Evolutionary conservation across 768 basidiomycete species (phyloP).

Genomic region (Pisolithus sp.): DNA sequence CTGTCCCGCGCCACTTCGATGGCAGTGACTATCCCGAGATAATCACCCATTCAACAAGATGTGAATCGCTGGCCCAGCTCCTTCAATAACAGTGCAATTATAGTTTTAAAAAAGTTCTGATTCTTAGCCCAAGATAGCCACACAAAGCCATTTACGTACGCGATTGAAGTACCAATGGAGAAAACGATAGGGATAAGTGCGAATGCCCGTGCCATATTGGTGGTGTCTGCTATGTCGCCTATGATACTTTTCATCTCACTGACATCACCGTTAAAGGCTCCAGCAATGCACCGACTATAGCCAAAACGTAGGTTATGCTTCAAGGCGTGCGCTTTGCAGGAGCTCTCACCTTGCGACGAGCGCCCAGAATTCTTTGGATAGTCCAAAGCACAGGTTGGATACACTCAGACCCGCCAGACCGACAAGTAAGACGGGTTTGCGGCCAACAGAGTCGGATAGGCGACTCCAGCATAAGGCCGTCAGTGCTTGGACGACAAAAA

Average conservation of each 20-base stretch:
- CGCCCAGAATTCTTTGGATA: slow-evolving; percentile 65
- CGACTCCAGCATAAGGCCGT: slow-evolving; percentile 75
- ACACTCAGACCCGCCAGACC: too few species aligned
- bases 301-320: slow-evolving; percentile 2
- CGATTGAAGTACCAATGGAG: slow-evolving; percentile 24
- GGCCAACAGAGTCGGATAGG: slow-evolving; percentile 63
- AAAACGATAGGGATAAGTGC: slow-evolving; percentile 25
- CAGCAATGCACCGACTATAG: slow-evolving; percentile 29
- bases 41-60: background rate
- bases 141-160: slow-evolving; percentile 11
- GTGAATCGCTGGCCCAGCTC: slow-evolving; percentile 18
- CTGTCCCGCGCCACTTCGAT: slow-evolving; percentile 9
- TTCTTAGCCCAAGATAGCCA: too few species aligned
- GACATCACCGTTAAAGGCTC: slow-evolving; percentile 33
- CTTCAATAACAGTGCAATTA: slow-evolving; percentile 20
- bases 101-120: slow-evolving; percentile 1
- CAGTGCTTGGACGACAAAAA: slow-evolving; percentile 69
- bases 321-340: too few species aligned
- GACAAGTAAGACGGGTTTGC: slow-evolving; percentile 66
- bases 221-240: slow-evolving; percentile 49
- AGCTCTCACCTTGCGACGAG: slow-evolving; percentile 39
- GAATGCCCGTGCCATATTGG: slow-evolving; percentile 31
- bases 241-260: slow-evolving; percentile 68
- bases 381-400: slow-evolving; percentile 73
- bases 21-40: slow-evolving; percentile 18